phyloP scores from a whole-genome alignment of 2,329 filamentous ascomycete genomes.

The Nemania abortiva region DNA sequence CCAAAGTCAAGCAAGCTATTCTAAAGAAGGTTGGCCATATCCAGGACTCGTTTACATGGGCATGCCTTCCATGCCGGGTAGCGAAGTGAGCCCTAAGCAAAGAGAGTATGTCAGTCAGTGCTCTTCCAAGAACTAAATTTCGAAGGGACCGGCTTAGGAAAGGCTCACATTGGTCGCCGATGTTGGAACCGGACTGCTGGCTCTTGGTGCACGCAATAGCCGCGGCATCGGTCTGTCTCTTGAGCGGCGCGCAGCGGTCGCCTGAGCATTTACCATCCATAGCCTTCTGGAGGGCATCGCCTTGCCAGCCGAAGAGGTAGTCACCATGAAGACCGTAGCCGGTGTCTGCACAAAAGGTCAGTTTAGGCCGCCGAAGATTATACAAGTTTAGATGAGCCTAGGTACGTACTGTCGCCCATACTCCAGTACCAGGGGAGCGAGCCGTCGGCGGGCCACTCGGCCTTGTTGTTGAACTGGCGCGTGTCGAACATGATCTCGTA shows the following conservation, averaged over 20 bases:
- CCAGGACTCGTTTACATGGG: constrained; percentile 27
- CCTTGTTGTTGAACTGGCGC: constrained; percentile 51
- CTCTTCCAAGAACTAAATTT: neutral
- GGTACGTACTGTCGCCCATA: constrained; percentile 50
- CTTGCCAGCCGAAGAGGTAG: constrained; percentile 56
- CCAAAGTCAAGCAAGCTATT: neutral
- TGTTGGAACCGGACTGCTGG: constrained; percentile 43
- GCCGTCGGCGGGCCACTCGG: constrained; percentile 53
- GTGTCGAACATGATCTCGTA: constrained; percentile 59
- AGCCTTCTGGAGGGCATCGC: constrained; percentile 54
- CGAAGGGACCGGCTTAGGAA: neutral
- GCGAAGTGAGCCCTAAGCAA: constrained; percentile 32
- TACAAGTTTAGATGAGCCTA: neutral
- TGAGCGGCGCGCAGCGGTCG: constrained; percentile 49
- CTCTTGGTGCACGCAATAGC: constrained; percentile 50
- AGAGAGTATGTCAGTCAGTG: constrained; percentile 31
- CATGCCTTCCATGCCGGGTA: constrained; percentile 35
- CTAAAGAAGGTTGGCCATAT: neutral
- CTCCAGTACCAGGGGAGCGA: constrained; percentile 50
- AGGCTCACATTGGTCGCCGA: constrained; percentile 44
- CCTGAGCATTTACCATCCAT: constrained; percentile 53
- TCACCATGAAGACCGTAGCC: constrained; percentile 55
- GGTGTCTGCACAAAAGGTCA: neutral
- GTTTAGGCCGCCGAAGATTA: too few species aligned
- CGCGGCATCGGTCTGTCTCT: constrained; percentile 49